phyloP scores from a whole-genome alignment of 2,329 filamentous ascomycete genomes.

The Pseudogymnoascus sp. region DNA sequence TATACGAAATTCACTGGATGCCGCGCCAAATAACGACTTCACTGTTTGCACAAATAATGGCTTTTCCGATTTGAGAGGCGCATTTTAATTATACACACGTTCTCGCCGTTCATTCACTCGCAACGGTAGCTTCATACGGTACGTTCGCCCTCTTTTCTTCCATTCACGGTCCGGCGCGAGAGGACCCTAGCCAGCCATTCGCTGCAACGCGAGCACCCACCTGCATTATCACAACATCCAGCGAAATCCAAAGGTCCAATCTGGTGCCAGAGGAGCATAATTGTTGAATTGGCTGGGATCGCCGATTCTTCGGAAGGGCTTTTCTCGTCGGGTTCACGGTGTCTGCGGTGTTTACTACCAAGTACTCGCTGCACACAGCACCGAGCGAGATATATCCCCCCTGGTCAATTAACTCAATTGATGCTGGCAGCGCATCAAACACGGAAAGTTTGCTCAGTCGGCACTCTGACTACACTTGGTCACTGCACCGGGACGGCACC shows the following conservation, averaged over 20 bases:
- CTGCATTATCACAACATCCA: not conserved
- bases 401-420: not conserved
- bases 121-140: not conserved
- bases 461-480: not conserved
- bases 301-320: not conserved
- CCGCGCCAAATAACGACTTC: not conserved
- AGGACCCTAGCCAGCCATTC: not conserved
- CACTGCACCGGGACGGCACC: not conserved
- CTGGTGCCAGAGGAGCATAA: not conserved
- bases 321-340: not conserved
- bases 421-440: not conserved
- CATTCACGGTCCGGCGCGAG: slow-evolving; percentile 1
- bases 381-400: not conserved
- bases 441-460: not conserved
- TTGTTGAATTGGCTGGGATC: not conserved
- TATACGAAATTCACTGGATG: not conserved
- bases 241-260: not conserved
- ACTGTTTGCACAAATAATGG: not conserved
- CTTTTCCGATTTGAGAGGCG: not conserved
- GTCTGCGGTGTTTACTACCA: not conserved
- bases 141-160: not conserved
- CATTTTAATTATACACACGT: not conserved
- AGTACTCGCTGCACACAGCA: not conserved
- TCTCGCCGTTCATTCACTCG: not conserved
- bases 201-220: not conserved